Evolutionary conservation across 495 filamentous ascomycete species (phyloP).

Genomic region (Bombardia bombarda): DNA sequence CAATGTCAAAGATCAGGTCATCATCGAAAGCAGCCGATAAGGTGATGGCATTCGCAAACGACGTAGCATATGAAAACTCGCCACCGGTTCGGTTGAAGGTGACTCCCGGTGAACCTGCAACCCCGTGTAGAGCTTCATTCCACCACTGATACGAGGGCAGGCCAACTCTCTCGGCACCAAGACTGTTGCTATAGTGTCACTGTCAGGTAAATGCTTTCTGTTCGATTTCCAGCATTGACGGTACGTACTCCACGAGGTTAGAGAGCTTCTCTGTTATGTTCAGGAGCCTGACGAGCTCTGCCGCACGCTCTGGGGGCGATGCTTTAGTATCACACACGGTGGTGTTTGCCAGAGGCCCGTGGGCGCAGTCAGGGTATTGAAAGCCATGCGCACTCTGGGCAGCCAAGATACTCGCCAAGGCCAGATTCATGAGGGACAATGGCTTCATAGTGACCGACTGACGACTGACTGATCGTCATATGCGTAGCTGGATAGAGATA

Average conservation of each 20-base stretch:
- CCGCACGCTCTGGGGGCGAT: conserved; percentile 34
- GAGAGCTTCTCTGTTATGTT: conserved; percentile 29
- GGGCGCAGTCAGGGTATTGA: conserved; percentile 26
- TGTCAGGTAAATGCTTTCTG: conserved; percentile 16
- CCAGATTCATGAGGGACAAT: background rate
- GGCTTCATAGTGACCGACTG: background rate
- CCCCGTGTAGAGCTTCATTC: conserved; percentile 46
- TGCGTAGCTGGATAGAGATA: background rate
- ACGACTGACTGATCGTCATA: background rate
- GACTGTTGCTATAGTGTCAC: background rate
- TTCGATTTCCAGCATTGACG: background rate
- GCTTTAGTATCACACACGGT: conserved; percentile 43
- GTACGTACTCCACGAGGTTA: conserved; percentile 25
- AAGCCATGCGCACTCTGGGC: conserved; percentile 3
- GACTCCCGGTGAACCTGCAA: conserved; percentile 30
- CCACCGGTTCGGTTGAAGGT: conserved; percentile 17
- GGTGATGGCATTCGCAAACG: conserved; percentile 39
- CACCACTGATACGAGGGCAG: conserved; percentile 38
- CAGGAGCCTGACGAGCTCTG: conserved; percentile 28
- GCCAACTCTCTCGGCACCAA: background rate
- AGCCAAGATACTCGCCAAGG: background rate
- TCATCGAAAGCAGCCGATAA: conserved; percentile 42
- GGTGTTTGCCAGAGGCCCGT: conserved; percentile 26
- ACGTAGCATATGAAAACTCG: conserved; percentile 38
- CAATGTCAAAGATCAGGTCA: conserved; percentile 34